These are phyloP conservation scores for Myxozyma sirexii DNA, from an alignment of 805 yeast species.

Conservation along the genomic window DNA sequence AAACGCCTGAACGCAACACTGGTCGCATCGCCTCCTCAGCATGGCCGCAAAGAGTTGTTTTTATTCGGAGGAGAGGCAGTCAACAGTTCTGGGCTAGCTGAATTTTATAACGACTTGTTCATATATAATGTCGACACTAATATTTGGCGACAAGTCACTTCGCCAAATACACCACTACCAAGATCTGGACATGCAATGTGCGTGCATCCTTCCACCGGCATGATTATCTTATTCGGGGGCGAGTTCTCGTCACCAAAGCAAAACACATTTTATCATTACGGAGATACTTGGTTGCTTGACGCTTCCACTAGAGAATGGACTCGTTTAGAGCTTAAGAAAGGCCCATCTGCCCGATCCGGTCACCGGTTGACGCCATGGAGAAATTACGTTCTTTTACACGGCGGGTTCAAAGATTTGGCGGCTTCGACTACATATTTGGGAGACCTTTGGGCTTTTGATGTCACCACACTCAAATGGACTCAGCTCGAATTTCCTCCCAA, in stretches of 20 bases:
- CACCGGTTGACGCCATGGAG: slow-evolving; percentile 92
- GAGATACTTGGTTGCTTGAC: slow-evolving; percentile 94
- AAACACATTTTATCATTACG: slow-evolving; percentile 91
- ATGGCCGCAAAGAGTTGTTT: slow-evolving; percentile 68
- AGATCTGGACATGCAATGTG: slow-evolving; percentile 93
- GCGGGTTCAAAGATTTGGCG: slow-evolving; percentile 93
- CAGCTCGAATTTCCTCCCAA: slow-evolving; percentile 85
- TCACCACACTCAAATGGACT: slow-evolving; percentile 86
- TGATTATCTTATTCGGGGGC: slow-evolving; percentile 88
- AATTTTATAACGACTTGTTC: slow-evolving; percentile 79
- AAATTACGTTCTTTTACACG: slow-evolving; percentile 79
- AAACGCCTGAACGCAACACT: slow-evolving; percentile 74
- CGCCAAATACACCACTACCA: slow-evolving; percentile 89
- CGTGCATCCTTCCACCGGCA: slow-evolving; percentile 81
- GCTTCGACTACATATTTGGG: slow-evolving; percentile 76
- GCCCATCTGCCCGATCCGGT: slow-evolving; percentile 86
- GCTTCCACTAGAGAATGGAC: slow-evolving; percentile 86
- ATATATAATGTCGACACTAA: slow-evolving; percentile 75
- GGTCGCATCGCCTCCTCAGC: slow-evolving; percentile 73
- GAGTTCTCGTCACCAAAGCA: slow-evolving; percentile 97
- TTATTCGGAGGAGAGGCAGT: slow-evolving; percentile 89
- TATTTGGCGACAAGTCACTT: slow-evolving; percentile 75
- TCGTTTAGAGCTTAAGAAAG: slow-evolving; percentile 69
- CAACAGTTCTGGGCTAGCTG: slow-evolving; percentile 52
- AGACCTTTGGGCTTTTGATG: slow-evolving; percentile 92